Evolutionary conservation across 768 basidiomycete species (phyloP).

Genomic region (Auriscalpium vulgare): DNA sequence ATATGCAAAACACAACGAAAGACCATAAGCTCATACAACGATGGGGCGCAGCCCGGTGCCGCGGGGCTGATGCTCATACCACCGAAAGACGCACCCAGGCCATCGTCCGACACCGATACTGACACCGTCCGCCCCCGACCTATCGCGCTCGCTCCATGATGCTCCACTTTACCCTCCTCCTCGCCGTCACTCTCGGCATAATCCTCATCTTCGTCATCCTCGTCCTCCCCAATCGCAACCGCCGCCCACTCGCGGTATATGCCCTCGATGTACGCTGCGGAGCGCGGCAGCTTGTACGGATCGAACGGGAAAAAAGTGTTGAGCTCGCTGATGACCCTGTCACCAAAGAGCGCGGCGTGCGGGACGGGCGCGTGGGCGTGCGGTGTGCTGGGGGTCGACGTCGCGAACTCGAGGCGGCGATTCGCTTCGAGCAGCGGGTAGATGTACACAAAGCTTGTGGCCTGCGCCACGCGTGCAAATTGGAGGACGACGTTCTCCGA

Average conservation of each 20-base stretch:
- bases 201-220: slow-evolving; percentile 57
- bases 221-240: slow-evolving; percentile 64
- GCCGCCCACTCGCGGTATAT: slow-evolving; percentile 88
- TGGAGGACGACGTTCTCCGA: slow-evolving; percentile 85
- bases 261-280: slow-evolving; percentile 64
- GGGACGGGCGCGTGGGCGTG: background rate
- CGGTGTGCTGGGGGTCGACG: slow-evolving; percentile 11
- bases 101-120: slow-evolving; percentile 21
- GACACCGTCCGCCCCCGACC: slow-evolving; percentile 3
- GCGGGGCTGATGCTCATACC: slow-evolving; percentile 81
- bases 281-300: slow-evolving; percentile 85
- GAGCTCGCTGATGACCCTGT: slow-evolving; percentile 47
- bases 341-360: slow-evolving; percentile 6
- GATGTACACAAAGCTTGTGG: slow-evolving; percentile 89
- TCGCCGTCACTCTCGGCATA: slow-evolving; percentile 37
- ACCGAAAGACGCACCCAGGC: slow-evolving; percentile 59
- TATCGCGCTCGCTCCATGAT: no score
- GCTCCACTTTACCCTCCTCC: slow-evolving; percentile 20
- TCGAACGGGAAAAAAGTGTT: slow-evolving; percentile 98
- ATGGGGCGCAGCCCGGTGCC: background rate
- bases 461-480: slow-evolving; percentile 89
- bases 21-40: background rate
- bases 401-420: slow-evolving; percentile 50
- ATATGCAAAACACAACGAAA: background rate
- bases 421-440: slow-evolving; percentile 90